These are phyloP conservation scores for Pelargonium citronellum DNA, from an alignment of 441 rosid species.

Conservation along the genomic window DNA sequence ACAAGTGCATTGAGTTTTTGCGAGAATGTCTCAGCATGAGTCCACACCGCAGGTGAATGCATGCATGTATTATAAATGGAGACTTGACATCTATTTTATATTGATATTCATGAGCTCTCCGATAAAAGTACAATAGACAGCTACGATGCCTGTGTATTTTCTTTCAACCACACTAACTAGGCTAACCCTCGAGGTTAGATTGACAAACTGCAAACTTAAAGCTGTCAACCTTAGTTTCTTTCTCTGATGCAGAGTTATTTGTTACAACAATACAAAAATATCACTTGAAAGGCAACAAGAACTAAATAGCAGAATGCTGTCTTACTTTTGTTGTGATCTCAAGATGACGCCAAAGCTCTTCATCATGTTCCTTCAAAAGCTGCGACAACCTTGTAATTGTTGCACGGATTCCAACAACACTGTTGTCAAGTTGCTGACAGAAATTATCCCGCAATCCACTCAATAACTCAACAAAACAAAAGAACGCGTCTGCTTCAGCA, in stretches of 20 bases:
- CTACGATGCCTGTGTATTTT: too few relatives aligned
- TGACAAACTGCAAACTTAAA: background rate
- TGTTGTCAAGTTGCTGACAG: slow-evolving; percentile 97
- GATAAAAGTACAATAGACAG: too few relatives aligned
- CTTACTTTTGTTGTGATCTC: slow-evolving; percentile 91
- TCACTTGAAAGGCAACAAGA: too few relatives aligned
- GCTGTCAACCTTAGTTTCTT: background rate
- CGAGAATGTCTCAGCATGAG: background rate
- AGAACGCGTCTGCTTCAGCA: slow-evolving; percentile 91
- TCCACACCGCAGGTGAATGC: background rate
- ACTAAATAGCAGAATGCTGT: slow-evolving; percentile 7
- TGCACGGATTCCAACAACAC: slow-evolving; percentile 88
- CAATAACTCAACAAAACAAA: slow-evolving; percentile 84
- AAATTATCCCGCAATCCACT: slow-evolving; percentile 95
- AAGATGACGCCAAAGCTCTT: slow-evolving; percentile 99
- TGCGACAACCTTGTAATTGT: slow-evolving; percentile 78
- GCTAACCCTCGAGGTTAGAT: background rate
- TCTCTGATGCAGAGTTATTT: too few relatives aligned
- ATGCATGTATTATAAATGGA: too few relatives aligned
- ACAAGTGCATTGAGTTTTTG: background rate
- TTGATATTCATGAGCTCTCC: too few relatives aligned
- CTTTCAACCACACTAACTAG: too few relatives aligned
- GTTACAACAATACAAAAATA: too few relatives aligned
- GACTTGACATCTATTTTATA: too few relatives aligned
- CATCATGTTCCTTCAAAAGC: slow-evolving; percentile 83